Evolutionary conservation across 2,329 filamentous ascomycete species (phyloP).

Genomic region (Fusarium caatingaense): DNA sequence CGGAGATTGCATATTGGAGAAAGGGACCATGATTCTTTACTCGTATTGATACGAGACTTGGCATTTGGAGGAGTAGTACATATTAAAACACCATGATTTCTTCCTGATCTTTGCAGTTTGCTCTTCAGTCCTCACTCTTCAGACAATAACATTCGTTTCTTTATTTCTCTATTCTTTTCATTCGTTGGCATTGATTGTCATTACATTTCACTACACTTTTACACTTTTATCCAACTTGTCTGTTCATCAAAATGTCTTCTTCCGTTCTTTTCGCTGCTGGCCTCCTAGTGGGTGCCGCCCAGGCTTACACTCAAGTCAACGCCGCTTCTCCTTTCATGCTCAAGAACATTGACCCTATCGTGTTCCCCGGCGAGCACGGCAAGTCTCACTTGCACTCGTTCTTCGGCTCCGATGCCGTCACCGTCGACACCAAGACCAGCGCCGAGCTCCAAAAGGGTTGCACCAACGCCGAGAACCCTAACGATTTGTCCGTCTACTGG

Average conservation of each 20-base stretch:
- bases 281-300: constrained; percentile 29
- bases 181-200: constrained; percentile 38
- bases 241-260: constrained; percentile 34
- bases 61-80: not conserved
- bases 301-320: constrained; percentile 40
- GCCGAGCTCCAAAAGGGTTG: constrained; percentile 56
- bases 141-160: constrained; percentile 14
- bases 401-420: constrained; percentile 51
- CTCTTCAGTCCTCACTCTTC: not conserved
- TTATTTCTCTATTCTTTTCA: constrained; percentile 15
- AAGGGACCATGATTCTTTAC: not conserved
- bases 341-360: constrained; percentile 52
- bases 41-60: not conserved
- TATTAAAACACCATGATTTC: constrained; percentile 18
- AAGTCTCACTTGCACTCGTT: constrained; percentile 52
- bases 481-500: constrained; percentile 61
- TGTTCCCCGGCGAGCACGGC: constrained; percentile 48
- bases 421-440: constrained; percentile 46
- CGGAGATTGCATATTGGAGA: not conserved
- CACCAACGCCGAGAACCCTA: constrained; percentile 58
- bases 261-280: constrained; percentile 30
- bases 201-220: constrained; percentile 8
- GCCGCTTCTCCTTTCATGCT: constrained; percentile 44
- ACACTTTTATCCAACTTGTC: not conserved
- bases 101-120: not conserved